Evolutionary conservation across 768 basidiomycete genomes (phyloP).

Genomic region (Tricholoma sp.): DNA sequence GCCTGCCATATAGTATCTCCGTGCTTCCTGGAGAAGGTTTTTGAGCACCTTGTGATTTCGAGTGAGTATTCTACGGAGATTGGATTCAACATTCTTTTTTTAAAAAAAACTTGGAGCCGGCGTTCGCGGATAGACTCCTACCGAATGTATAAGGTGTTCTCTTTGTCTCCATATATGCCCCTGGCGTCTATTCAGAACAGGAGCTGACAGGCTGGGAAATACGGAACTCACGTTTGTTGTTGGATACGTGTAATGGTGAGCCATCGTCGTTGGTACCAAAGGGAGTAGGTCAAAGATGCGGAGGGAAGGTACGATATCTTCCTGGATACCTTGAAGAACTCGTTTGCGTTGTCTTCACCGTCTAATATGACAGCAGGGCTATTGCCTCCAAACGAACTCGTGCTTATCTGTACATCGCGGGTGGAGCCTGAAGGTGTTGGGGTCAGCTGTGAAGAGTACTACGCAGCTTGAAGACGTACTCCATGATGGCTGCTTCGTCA

Average conservation of each 20-base stretch:
- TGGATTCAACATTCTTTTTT: background rate
- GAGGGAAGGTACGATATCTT: constrained; percentile 29
- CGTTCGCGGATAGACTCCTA: background rate
- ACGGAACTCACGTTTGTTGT: constrained; percentile 3
- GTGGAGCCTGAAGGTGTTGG: constrained; percentile 26
- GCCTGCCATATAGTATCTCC: constrained; percentile 28
- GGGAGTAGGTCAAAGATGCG: constrained; percentile 24
- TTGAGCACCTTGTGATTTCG: constrained; percentile 32
- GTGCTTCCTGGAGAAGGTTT: constrained; percentile 40
- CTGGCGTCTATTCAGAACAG: background rate
- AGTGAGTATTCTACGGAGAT: constrained; percentile 32
- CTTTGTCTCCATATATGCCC: constrained; percentile 9
- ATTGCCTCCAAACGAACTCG: constrained; percentile 21
- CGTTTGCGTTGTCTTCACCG: constrained; percentile 18
- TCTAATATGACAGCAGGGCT: constrained; percentile 20
- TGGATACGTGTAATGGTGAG: constrained; percentile 17
- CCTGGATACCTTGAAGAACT: constrained; percentile 10
- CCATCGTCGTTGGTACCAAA: constrained; percentile 30
- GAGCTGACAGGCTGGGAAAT: background rate
- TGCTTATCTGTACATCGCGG: constrained; percentile 45
- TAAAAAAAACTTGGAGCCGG: too few relatives aligned
- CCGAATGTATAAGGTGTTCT: constrained; percentile 14
- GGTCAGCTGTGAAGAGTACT: background rate
- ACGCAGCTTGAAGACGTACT: constrained; percentile 26
- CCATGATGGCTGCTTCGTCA: constrained; percentile 53